phyloP scores from a whole-genome alignment of 345 rosid genomes.

The Hibiscus mutabilis region DNA sequence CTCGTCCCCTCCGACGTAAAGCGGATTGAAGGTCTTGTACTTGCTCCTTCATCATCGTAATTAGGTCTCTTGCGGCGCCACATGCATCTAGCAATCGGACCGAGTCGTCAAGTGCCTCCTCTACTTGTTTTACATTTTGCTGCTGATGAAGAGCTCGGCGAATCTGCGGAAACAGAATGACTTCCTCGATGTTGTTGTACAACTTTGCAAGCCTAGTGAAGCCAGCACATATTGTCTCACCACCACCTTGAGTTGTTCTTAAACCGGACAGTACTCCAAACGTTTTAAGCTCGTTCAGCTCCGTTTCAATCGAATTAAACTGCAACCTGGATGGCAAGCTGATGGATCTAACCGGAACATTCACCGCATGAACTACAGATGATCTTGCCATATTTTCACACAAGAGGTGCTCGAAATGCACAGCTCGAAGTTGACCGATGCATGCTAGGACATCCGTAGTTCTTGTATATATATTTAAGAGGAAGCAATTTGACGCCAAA shows the following conservation, averaged over 20 bases:
- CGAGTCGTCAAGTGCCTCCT: conserved; percentile 34
- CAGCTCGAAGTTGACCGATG: neutral
- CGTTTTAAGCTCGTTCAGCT: conserved; percentile 28
- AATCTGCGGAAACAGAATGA: conserved; percentile 27
- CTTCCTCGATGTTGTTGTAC: conserved; percentile 27
- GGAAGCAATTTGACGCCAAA: neutral
- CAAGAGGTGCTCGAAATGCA: neutral
- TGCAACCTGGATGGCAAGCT: conserved; percentile 51
- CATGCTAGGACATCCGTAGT: neutral
- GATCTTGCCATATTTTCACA: conserved; percentile 9
- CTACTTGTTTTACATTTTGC: conserved; percentile 18
- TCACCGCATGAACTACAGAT: conserved; percentile 11
- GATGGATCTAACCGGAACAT: conserved; percentile 38
- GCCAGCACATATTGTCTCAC: conserved; percentile 21
- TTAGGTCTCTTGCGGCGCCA: conserved; percentile 28
- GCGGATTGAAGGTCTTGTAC: conserved; percentile 51
- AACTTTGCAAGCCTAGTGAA: conserved; percentile 32
- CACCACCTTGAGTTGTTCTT: neutral
- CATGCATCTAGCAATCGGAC: conserved; percentile 37
- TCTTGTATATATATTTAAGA: conserved; percentile 13
- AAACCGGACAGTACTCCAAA: conserved; percentile 8
- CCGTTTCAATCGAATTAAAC: conserved; percentile 31
- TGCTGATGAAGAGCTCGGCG: conserved; percentile 22
- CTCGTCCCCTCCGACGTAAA: conserved; percentile 46
- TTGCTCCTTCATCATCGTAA: conserved; percentile 37